phyloP scores from a whole-genome alignment of 345 rosid species.

The Tarenaya hassleriana region DNA sequence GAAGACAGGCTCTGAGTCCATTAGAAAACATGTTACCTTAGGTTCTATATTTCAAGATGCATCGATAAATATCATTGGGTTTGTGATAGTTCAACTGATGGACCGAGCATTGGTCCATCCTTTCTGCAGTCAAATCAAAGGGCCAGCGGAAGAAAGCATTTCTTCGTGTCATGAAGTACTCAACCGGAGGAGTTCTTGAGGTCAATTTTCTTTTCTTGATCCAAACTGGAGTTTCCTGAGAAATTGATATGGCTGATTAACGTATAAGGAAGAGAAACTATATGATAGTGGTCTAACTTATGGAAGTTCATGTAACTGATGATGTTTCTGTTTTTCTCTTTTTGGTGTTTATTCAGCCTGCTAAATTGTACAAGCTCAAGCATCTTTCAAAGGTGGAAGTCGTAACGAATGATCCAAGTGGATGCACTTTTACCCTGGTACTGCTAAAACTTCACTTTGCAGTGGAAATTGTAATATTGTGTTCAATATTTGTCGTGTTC shows the following conservation, averaged over 20 bases:
- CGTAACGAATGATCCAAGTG: slow-evolving; percentile 89
- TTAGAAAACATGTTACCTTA: neutral
- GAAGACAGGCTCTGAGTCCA: slow-evolving; percentile 4
- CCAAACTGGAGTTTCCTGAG: neutral
- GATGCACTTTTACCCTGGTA: slow-evolving; percentile 94
- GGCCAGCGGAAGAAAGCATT: slow-evolving; percentile 68
- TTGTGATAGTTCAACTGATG: neutral
- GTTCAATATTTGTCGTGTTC: neutral
- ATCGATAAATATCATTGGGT: neutral
- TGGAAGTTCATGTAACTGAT: slow-evolving; percentile 10
- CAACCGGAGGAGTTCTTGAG: slow-evolving; percentile 97
- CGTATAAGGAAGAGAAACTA: neutral
- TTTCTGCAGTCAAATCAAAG: slow-evolving; percentile 63
- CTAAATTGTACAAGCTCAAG: slow-evolving; percentile 89
- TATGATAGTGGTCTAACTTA: neutral
- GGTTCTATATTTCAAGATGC: slow-evolving; percentile 3
- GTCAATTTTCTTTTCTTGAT: slow-evolving; percentile 34
- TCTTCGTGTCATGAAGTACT: slow-evolving; percentile 90
- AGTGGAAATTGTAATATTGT: neutral
- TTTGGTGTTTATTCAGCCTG: slow-evolving; percentile 51
- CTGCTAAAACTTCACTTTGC: slow-evolving; percentile 13
- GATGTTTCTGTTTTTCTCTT: slow-evolving; percentile 16
- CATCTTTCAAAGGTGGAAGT: slow-evolving; percentile 96
- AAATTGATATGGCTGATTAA: slow-evolving; percentile 2
- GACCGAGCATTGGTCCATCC: slow-evolving; percentile 10